These are phyloP conservation scores for Mycena sp. DNA, from an alignment of 1,284 basidiomycete species.

Conservation along the genomic window DNA sequence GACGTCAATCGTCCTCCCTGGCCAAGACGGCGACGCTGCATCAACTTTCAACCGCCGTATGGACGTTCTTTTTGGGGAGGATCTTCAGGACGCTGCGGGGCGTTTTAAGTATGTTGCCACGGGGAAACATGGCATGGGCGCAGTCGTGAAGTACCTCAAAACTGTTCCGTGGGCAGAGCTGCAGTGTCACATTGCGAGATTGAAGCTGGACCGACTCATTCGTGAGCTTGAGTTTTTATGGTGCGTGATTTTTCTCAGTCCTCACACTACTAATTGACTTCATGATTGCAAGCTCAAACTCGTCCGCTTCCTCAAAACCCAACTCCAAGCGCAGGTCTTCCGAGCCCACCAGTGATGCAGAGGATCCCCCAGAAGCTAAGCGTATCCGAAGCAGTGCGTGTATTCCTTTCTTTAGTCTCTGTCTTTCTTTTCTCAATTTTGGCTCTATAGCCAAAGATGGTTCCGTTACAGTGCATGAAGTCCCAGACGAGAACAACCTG, in stretches of 20 bases:
- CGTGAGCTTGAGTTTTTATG: constrained; percentile 8
- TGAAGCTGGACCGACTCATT: constrained; percentile 7
- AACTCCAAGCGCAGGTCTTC: constrained; percentile 10
- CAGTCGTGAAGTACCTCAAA: constrained; percentile 14
- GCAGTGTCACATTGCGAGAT: background rate
- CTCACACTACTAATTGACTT: constrained; percentile 1
- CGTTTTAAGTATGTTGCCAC: background rate
- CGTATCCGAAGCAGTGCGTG: no score
- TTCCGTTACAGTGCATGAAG: no score
- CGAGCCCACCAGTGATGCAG: background rate
- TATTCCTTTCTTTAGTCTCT: no score
- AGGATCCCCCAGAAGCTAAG: background rate
- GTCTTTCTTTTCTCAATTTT: no score
- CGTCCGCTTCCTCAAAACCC: constrained; percentile 4
- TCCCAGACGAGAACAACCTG: constrained; percentile 4
- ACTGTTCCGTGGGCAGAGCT: constrained; percentile 3
- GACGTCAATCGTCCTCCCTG: no score
- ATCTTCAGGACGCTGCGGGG: constrained; percentile 9
- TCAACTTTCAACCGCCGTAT: no score
- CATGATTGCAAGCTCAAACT: background rate
- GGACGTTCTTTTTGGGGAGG: no score
- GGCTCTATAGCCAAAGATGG: no score
- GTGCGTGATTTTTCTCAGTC: constrained; percentile 7
- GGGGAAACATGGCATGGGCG: constrained; percentile 11
- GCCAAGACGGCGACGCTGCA: no score